Evolutionary conservation across 2,329 filamentous ascomycete genomes (phyloP).

Genomic region (Moelleriella libera): DNA sequence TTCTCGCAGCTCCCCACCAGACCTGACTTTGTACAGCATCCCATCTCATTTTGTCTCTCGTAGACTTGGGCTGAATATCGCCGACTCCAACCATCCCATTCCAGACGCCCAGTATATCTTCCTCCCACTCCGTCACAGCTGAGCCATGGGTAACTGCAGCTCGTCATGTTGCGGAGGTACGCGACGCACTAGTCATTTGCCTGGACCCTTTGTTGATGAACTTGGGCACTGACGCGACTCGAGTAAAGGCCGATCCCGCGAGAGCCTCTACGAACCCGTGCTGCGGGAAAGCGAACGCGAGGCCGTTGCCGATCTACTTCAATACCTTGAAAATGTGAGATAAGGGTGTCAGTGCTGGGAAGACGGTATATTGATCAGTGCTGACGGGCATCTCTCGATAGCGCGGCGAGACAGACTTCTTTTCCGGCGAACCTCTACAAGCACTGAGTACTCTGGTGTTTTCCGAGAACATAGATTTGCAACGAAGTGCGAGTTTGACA

Average conservation of each 20-base stretch:
- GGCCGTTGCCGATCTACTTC: constrained; percentile 86
- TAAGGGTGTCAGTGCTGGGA: constrained; percentile 28
- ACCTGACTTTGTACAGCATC: background rate
- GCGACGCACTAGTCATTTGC: constrained; percentile 5
- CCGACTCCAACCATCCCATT: background rate
- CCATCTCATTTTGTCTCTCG: background rate
- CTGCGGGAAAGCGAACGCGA: constrained; percentile 93
- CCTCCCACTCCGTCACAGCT: background rate
- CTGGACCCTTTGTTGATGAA: background rate
- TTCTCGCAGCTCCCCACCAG: background rate
- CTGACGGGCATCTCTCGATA: constrained; percentile 20
- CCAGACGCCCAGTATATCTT: background rate
- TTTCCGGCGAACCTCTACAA: constrained; percentile 84
- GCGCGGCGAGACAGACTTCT: constrained; percentile 97
- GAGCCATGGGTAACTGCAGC: constrained; percentile 46
- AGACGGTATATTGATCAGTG: background rate
- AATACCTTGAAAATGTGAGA: constrained; percentile 96
- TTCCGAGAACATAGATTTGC: constrained; percentile 95
- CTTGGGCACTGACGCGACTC: background rate
- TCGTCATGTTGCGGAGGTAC: constrained; percentile 42
- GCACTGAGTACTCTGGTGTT: constrained; percentile 93
- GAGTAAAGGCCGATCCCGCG: constrained; percentile 55
- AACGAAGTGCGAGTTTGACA: constrained; percentile 91
- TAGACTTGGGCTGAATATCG: too few species aligned
- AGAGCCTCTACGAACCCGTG: constrained; percentile 73